A percentile compares a stretch with the other conserved stretches of the same genome.
phyloP scores from a whole-genome alignment of 2,329 filamentous ascomycete genomes.

The Sclerotinia glacialis region DNA sequence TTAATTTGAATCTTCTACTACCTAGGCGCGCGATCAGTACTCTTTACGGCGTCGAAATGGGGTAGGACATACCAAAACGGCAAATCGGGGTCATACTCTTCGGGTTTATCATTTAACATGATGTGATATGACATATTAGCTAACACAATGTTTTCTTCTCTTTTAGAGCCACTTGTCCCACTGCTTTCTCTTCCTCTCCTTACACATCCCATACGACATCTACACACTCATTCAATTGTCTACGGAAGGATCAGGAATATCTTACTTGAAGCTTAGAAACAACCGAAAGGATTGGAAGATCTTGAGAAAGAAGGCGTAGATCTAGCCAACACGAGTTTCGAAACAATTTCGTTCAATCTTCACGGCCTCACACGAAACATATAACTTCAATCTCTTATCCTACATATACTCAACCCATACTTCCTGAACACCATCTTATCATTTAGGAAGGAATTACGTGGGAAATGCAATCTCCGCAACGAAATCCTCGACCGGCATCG shows the following conservation, averaged over 20 bases:
- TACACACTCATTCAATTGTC: constrained; percentile 10
- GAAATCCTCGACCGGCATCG: constrained; percentile 26
- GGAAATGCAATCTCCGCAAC: constrained; percentile 30
- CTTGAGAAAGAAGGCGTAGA: constrained; percentile 8
- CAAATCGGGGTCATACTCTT: background rate
- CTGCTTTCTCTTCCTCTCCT: background rate
- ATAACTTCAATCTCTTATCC: constrained; percentile 29
- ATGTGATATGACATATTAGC: background rate
- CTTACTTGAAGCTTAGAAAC: background rate
- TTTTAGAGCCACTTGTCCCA: constrained; percentile 2
- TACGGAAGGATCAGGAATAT: constrained; percentile 16
- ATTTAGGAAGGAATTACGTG: constrained; percentile 21
- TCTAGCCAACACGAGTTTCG: constrained; percentile 17
- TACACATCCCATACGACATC: background rate
- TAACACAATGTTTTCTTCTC: constrained; percentile 12
- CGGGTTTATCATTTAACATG: background rate
- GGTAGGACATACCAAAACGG: constrained; percentile 5
- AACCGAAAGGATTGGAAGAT: constrained; percentile 17
- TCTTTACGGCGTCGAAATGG: constrained; percentile 6
- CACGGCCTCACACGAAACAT: constrained; percentile 21
- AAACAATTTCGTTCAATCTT: constrained; percentile 11
- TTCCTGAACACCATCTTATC: constrained; percentile 12
- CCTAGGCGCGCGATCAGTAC: constrained; percentile 16
- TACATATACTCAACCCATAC: constrained; percentile 25
- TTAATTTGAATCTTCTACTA: constrained; percentile 11